phyloP scores from a whole-genome alignment of 2,329 filamentous ascomycete species.

The Sporothrix brasiliensis region DNA sequence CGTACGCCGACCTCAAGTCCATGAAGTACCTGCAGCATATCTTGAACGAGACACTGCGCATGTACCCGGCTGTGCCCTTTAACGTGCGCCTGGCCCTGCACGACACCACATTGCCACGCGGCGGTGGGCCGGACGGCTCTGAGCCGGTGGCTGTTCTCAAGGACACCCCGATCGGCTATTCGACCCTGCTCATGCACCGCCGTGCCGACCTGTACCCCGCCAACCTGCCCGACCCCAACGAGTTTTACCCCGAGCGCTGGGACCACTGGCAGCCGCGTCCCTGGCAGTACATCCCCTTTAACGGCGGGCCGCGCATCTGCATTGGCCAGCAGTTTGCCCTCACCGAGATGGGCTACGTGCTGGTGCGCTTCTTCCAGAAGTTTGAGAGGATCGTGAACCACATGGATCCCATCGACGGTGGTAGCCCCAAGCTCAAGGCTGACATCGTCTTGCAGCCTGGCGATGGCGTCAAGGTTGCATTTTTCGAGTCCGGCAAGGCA shows the following conservation, averaged over 20 bases:
- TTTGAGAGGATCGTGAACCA: constrained; percentile 65
- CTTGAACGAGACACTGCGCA: constrained; percentile 75
- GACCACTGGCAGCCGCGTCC: constrained; percentile 62
- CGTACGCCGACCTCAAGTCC: constrained; percentile 78
- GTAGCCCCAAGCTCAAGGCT: constrained; percentile 56
- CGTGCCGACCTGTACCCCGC: constrained; percentile 64
- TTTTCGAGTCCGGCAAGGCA: constrained; percentile 52
- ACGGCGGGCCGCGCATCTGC: constrained; percentile 73
- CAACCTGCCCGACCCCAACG: constrained; percentile 49
- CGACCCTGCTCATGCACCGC: constrained; percentile 72
- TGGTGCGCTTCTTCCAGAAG: constrained; percentile 71
- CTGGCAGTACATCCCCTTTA: constrained; percentile 76
- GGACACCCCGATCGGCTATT: constrained; percentile 68
- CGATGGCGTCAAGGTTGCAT: constrained; percentile 60
- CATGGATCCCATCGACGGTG: constrained; percentile 59
- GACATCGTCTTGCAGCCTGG: constrained; percentile 64
- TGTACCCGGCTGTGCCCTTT: constrained; percentile 78
- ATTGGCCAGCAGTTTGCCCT: constrained; percentile 81
- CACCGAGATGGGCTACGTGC: constrained; percentile 73
- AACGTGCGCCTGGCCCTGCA: constrained; percentile 73
- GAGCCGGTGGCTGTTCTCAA: constrained; percentile 67
- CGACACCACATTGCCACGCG: constrained; percentile 74
- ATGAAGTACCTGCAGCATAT: constrained; percentile 81
- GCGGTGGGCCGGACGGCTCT: constrained; percentile 65
- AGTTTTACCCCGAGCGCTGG: constrained; percentile 71